These are phyloP conservation scores for Fusarium proliferatum DNA, from an alignment of 2,329 filamentous ascomycete species.

Conservation along the genomic window DNA sequence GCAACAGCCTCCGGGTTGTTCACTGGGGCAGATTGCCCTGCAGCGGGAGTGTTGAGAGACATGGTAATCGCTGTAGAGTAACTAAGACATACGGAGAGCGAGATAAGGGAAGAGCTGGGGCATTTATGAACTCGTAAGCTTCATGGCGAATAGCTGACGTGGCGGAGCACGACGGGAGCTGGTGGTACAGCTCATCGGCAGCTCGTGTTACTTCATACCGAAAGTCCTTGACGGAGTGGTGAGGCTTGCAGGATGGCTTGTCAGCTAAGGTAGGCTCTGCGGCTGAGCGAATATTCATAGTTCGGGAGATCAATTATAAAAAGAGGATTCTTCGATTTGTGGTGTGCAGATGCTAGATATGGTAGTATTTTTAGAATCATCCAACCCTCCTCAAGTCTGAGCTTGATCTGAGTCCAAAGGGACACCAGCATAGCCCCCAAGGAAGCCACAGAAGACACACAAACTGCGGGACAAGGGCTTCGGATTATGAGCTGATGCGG, in stretches of 20 bases:
- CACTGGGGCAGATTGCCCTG: constrained; percentile 33
- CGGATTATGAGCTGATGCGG: background rate
- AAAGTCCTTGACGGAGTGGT: background rate
- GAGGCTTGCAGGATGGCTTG: background rate
- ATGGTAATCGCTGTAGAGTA: background rate
- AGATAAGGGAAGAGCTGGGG: background rate
- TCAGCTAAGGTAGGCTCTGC: background rate
- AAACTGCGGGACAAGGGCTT: background rate
- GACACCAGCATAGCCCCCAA: background rate
- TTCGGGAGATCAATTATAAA: background rate
- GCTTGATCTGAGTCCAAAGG: background rate
- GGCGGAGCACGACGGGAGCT: background rate
- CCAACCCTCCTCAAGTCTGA: background rate
- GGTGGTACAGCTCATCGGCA: background rate
- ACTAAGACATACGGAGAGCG: background rate
- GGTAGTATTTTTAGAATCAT: background rate
- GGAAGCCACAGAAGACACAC: background rate
- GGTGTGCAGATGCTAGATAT: fast-evolving
- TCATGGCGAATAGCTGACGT: constrained; percentile 2
- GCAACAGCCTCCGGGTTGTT: constrained; percentile 30
- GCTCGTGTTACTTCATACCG: background rate
- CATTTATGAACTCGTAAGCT: background rate
- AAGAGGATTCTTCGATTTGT: fast-evolving
- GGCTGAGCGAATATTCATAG: background rate
- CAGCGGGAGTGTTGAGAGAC: constrained; percentile 36